These are phyloP conservation scores for Colletotrichum agaves DNA, from an alignment of 2,329 filamentous ascomycete species.

Conservation along the genomic window DNA sequence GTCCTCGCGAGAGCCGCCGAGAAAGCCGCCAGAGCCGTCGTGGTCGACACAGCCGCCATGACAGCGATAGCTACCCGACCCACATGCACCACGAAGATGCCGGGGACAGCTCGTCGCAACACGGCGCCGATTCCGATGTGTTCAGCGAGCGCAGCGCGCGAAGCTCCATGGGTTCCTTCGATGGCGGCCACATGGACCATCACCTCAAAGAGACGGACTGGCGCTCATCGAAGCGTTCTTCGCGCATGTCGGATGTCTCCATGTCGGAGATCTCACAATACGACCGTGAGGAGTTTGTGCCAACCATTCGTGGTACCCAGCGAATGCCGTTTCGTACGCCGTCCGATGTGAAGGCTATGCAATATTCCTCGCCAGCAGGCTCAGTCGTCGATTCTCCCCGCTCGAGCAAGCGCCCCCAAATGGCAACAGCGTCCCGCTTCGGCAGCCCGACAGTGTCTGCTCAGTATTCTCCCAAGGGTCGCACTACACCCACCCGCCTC, in stretches of 20 bases:
- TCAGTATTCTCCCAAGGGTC: conserved; percentile 66
- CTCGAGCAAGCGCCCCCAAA: conserved; percentile 58
- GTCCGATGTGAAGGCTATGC: conserved; percentile 75
- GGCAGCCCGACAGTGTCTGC: conserved; percentile 64
- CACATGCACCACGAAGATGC: conserved; percentile 40
- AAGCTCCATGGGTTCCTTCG: conserved; percentile 65
- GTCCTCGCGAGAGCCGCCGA: conserved; percentile 3
- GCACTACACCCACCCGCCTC: conserved; percentile 66
- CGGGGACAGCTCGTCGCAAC: conserved; percentile 61
- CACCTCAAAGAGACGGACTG: conserved; percentile 46
- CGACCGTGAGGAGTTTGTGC: conserved; percentile 58
- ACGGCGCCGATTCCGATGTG: conserved; percentile 65
- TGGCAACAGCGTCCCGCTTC: conserved; percentile 64
- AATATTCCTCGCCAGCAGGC: conserved; percentile 74
- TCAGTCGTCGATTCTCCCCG: conserved; percentile 63
- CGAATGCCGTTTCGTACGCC: conserved; percentile 76
- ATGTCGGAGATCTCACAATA: conserved; percentile 51
- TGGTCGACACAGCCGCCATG: background rate
- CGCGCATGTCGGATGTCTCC: conserved; percentile 63
- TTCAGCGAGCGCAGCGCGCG: conserved; percentile 69
- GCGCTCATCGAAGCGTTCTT: conserved; percentile 49
- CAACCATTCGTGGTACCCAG: conserved; percentile 67
- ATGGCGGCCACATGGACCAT: conserved; percentile 41
- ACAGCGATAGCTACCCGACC: conserved; percentile 9
- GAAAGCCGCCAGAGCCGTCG: conserved; percentile 17